A percentile compares a stretch with the other conserved stretches of the same genome.
phyloP scores from a whole-genome alignment of 2,329 filamentous ascomycete genomes.

The Zelopaecilomyces penicillatus region DNA sequence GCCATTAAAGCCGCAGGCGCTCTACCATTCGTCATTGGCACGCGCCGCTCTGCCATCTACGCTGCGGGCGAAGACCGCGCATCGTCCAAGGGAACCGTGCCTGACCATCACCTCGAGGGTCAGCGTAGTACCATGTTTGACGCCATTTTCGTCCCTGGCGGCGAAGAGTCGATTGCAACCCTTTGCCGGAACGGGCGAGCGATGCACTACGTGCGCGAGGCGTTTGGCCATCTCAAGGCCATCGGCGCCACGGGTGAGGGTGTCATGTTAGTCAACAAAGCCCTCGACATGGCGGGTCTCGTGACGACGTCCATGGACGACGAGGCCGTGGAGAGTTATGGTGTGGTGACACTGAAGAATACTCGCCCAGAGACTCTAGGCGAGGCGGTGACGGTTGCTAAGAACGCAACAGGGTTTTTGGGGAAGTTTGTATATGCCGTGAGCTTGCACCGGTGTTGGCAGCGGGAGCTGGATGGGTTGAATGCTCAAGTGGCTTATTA shows the following conservation, averaged over 20 bases:
- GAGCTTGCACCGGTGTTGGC: conserved; percentile 64
- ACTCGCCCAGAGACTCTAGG: conserved; percentile 48
- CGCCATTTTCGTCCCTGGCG: conserved; percentile 68
- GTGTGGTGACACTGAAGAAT: conserved; percentile 60
- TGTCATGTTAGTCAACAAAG: conserved; percentile 50
- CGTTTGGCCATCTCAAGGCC: conserved; percentile 73
- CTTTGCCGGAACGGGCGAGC: conserved; percentile 64
- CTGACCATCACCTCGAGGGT: conserved; percentile 73
- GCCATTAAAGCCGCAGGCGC: conserved; percentile 55
- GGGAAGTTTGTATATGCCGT: conserved; percentile 63
- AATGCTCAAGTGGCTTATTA: conserved; percentile 59
- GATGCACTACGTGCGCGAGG: conserved; percentile 68
- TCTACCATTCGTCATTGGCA: conserved; percentile 63
- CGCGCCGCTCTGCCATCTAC: conserved; percentile 57
- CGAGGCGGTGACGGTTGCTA: conserved; percentile 54
- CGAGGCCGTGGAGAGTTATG: conserved; percentile 57
- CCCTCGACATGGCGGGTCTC: conserved; percentile 32
- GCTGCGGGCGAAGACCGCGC: conserved; percentile 49
- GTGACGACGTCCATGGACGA: conserved; percentile 35
- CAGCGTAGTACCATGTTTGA: conserved; percentile 77
- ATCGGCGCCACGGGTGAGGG: conserved; percentile 70
- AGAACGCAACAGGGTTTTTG: conserved; percentile 60
- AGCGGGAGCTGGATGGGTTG: conserved; percentile 65
- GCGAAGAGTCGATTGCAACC: conserved; percentile 51
- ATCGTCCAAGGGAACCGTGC: conserved; percentile 39